Percentiles rank a stretch among this genome's conserved stretches.
Evolutionary conservation across 805 yeast genomes (phyloP).

Genomic region (Ogataea populi-albae): DNA sequence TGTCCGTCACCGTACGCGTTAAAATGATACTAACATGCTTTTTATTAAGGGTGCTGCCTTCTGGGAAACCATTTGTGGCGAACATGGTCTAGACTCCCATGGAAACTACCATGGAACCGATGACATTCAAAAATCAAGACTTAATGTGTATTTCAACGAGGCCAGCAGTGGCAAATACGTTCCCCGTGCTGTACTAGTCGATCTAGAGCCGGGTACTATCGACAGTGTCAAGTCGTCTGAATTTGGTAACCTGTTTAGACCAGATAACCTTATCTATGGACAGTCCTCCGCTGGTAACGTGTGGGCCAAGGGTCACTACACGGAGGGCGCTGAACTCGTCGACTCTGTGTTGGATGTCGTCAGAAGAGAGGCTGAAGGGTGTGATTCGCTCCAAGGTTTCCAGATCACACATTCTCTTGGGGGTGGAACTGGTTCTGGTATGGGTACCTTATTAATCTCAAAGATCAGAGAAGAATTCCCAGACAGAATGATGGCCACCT

Average conservation of each 20-base stretch:
- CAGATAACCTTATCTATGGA: slow-evolving; percentile 86
- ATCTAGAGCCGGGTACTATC: slow-evolving; percentile 92
- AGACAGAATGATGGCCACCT: slow-evolving; percentile 94
- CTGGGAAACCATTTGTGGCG: slow-evolving; percentile 90
- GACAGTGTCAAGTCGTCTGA: slow-evolving; percentile 77
- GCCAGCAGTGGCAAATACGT: slow-evolving; percentile 86
- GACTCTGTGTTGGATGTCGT: slow-evolving; percentile 87
- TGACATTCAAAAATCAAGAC: slow-evolving; percentile 47
- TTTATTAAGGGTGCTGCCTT: slow-evolving; percentile 88
- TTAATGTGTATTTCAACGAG: slow-evolving; percentile 85
- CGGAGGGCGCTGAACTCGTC: slow-evolving; percentile 93
- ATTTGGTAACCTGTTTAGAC: slow-evolving; percentile 86
- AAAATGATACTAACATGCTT: too few species aligned
- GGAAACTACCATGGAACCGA: slow-evolving; percentile 67
- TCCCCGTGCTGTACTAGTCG: slow-evolving; percentile 90
- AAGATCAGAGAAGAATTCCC: slow-evolving; percentile 90
- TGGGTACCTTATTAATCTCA: slow-evolving; percentile 86
- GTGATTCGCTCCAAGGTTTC: slow-evolving; percentile 93
- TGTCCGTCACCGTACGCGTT: not conserved
- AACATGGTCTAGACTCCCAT: slow-evolving; percentile 74
- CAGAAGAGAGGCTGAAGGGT: slow-evolving; percentile 90
- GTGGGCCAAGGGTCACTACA: slow-evolving; percentile 97
- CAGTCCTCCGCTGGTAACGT: slow-evolving; percentile 93
- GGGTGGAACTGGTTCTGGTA: slow-evolving; percentile 96
- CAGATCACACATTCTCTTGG: slow-evolving; percentile 81